Conservation (phyloP, 305 asterid genomes). For the Caryopteris hybrid region DNA sequence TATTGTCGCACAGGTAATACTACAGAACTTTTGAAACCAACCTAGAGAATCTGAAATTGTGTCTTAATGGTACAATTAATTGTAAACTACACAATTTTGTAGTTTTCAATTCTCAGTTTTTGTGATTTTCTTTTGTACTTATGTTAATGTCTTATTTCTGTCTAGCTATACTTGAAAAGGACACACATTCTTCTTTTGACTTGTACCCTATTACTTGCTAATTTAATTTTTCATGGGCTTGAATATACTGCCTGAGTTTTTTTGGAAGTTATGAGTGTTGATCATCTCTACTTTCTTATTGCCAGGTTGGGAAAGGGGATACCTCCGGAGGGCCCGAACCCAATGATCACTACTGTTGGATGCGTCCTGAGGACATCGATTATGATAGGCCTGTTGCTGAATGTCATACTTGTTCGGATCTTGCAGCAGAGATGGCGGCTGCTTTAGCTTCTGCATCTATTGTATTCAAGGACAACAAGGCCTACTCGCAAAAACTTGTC, state of each 20-base stretch:
- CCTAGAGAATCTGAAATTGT: not conserved
- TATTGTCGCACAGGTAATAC: constrained; percentile 66
- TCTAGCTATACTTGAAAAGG: not conserved
- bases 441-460: constrained; percentile 96
- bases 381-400: constrained; percentile 58
- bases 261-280: not conserved
- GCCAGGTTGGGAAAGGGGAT: constrained; percentile 87
- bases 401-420: constrained; percentile 84
- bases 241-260: not conserved
- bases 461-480: constrained; percentile 92
- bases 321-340: constrained; percentile 55
- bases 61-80: not conserved
- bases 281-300: constrained; percentile 15
- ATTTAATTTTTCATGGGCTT: not conserved
- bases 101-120: not conserved
- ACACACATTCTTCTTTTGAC: not conserved
- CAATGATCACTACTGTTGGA: constrained; percentile 96
- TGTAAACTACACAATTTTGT: not conserved
- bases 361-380: constrained; percentile 94
- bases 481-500: constrained; percentile 86
- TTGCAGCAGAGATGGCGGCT: constrained; percentile 98
- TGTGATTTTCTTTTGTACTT: not conserved
- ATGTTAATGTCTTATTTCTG: not conserved
- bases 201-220: not conserved
- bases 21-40: not conserved